Conservation (phyloP, 495 filamentous ascomycete genomes). For the Lentithecium fluviatile region DNA sequence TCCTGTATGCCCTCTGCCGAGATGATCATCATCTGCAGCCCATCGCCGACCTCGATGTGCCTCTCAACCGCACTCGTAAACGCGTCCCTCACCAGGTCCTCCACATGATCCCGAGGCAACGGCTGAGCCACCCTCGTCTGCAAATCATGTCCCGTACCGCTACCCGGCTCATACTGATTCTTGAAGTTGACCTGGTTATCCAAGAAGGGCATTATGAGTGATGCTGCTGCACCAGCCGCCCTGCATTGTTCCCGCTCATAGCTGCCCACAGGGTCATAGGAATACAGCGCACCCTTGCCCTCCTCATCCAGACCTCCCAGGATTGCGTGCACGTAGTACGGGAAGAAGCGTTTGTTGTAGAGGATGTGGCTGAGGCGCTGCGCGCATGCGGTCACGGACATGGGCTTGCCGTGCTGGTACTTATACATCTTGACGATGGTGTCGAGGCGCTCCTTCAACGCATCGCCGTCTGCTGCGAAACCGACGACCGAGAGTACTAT, state of each 20-base stretch:
- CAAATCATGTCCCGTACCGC: constrained; percentile 77
- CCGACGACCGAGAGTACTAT: constrained; percentile 92
- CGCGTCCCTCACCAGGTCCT: constrained; percentile 88
- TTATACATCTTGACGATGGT: constrained; percentile 94
- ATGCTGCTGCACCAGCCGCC: constrained; percentile 90
- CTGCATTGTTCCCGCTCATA: constrained; percentile 96
- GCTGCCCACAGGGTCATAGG: constrained; percentile 94
- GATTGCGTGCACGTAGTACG: constrained; percentile 93
- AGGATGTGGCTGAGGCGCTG: constrained; percentile 90
- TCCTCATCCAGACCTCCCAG: constrained; percentile 92
- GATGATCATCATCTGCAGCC: constrained; percentile 90
- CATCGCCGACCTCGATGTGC: constrained; percentile 98
- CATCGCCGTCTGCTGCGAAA: constrained; percentile 89
- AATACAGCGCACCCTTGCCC: constrained; percentile 90
- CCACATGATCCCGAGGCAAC: constrained; percentile 69
- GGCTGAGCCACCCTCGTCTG: constrained; percentile 64
- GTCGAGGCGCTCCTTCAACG: constrained; percentile 85
- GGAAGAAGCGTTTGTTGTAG: constrained; percentile 97
- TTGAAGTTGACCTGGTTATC: constrained; percentile 99
- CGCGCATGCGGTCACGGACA: constrained; percentile 89
- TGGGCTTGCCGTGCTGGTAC: constrained; percentile 89
- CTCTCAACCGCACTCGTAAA: constrained; percentile 97
- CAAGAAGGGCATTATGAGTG: constrained; percentile 97
- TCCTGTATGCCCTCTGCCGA: constrained; percentile 87
- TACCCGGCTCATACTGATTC: constrained; percentile 94